These are phyloP conservation scores for Cymbidium sinense DNA, from an alignment of 106 monocot genomes.

Conservation along the genomic window DNA sequence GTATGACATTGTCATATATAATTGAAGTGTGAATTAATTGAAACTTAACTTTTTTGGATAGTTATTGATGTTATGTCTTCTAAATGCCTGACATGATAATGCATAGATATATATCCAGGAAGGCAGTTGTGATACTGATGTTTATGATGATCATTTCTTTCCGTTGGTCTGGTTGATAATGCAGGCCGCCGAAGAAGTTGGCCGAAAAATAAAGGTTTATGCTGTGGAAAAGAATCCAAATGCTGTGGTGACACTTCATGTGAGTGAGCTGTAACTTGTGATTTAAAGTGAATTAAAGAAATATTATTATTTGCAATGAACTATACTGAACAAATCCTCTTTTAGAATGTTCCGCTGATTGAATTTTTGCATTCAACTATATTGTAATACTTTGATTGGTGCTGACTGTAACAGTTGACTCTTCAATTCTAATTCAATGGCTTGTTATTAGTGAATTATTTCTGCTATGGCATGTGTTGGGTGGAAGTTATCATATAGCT, in stretches of 20 bases:
- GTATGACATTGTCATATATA: neutral
- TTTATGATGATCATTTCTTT: neutral
- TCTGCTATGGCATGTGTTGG: too few relatives aligned
- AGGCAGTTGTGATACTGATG: neutral
- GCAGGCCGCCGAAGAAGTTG: slow-evolving; percentile 93
- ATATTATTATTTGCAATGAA: neutral
- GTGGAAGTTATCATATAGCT: too few relatives aligned
- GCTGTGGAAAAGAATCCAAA: slow-evolving; percentile 99
- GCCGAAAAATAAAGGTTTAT: slow-evolving; percentile 79
- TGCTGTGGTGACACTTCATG: slow-evolving; percentile 88
- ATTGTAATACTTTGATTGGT: neutral
- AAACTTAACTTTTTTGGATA: neutral
- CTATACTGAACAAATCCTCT: neutral
- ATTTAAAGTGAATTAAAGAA: neutral
- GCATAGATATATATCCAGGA: too few relatives aligned
- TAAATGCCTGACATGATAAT: neutral
- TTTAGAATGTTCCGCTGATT: neutral
- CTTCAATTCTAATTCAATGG: neutral
- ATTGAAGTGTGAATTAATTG: neutral
- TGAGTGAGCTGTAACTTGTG: slow-evolving; percentile 24
- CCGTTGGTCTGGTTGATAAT: slow-evolving; percentile 2
- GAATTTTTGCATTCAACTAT: neutral
- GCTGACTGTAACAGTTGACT: neutral
- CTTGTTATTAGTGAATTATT: too few relatives aligned
- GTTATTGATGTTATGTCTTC: neutral